These are phyloP conservation scores for Aspergillus fumigatus DNA, from an alignment of 2,329 filamentous ascomycete species.

Conservation along the genomic window DNA sequence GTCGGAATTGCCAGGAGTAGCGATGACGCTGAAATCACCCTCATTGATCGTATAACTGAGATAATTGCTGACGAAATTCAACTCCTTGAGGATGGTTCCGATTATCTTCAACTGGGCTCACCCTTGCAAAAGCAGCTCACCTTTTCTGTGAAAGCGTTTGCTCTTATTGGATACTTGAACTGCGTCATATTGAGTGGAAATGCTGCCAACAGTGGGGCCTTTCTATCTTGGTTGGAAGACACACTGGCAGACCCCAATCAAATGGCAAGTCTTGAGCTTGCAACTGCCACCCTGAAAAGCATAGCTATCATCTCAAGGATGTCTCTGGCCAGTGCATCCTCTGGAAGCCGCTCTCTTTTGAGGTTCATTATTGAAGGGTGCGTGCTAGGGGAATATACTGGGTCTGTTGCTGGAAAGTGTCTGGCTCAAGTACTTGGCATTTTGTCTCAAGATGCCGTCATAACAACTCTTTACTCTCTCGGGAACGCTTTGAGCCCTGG, in stretches of 20 bases:
- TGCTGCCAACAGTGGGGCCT: conserved; percentile 68
- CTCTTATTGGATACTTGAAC: conserved; percentile 78
- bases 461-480: conserved; percentile 93
- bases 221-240: conserved; percentile 83
- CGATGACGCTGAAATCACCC: conserved; percentile 34
- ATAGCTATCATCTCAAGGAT: conserved; percentile 77
- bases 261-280: conserved; percentile 74
- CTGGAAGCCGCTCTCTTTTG: conserved; percentile 72
- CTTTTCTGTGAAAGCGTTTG: conserved; percentile 77
- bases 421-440: conserved; percentile 75
- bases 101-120: conserved; percentile 83
- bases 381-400: conserved; percentile 59
- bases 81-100: conserved; percentile 79
- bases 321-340: conserved; percentile 67
- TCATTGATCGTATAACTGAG: conserved; percentile 58
- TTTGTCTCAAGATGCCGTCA: conserved; percentile 86
- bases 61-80: conserved; percentile 79
- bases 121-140: conserved; percentile 82
- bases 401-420: conserved; percentile 75
- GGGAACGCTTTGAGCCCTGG: conserved; percentile 87
- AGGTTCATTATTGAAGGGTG: conserved; percentile 83
- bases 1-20: conserved; percentile 44
- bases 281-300: conserved; percentile 71
- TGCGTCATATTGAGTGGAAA: conserved; percentile 80
- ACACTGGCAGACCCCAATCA: conserved; percentile 73